These are phyloP conservation scores for Eutypa lata DNA, from an alignment of 2,329 filamentous ascomycete species.

Conservation along the genomic window DNA sequence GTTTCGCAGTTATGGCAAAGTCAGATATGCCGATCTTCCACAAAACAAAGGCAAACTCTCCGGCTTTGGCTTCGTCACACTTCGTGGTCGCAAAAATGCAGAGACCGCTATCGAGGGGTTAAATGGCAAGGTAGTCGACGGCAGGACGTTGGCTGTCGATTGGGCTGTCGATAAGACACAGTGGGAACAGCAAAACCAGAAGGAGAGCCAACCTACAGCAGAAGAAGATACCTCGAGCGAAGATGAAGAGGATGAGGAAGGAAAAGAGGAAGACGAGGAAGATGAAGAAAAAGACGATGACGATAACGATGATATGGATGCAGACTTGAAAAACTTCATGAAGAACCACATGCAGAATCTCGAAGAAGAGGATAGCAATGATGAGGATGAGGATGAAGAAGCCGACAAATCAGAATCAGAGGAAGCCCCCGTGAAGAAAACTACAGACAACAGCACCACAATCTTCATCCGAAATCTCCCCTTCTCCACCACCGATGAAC, in stretches of 20 bases:
- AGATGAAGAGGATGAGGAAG: constrained; percentile 37
- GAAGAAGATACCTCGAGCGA: constrained; percentile 25
- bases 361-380: constrained; percentile 53
- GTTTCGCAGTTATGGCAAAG: constrained; percentile 86
- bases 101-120: constrained; percentile 80
- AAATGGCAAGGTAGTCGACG: constrained; percentile 89
- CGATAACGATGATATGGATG: constrained; percentile 37
- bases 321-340: constrained; percentile 53
- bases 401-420: constrained; percentile 36
- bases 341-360: constrained; percentile 56
- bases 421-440: constrained; percentile 25
- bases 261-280: constrained; percentile 29
- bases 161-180: constrained; percentile 92
- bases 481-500: constrained; percentile 80
- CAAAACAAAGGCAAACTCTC: constrained; percentile 72
- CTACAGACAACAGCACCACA: constrained; percentile 68
- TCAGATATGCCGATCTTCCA: constrained; percentile 83
- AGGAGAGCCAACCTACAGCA: constrained; percentile 36
- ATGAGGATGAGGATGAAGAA: constrained; percentile 38
- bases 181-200: constrained; percentile 71
- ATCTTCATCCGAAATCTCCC: constrained; percentile 93
- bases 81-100: constrained; percentile 85
- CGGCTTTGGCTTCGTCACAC: constrained; percentile 89
- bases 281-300: constrained; percentile 24
- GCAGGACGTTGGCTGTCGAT: constrained; percentile 85